These are phyloP conservation scores for Plasmopara viticola DNA, from an alignment of 352 stramenopile species.

Conservation along the genomic window DNA sequence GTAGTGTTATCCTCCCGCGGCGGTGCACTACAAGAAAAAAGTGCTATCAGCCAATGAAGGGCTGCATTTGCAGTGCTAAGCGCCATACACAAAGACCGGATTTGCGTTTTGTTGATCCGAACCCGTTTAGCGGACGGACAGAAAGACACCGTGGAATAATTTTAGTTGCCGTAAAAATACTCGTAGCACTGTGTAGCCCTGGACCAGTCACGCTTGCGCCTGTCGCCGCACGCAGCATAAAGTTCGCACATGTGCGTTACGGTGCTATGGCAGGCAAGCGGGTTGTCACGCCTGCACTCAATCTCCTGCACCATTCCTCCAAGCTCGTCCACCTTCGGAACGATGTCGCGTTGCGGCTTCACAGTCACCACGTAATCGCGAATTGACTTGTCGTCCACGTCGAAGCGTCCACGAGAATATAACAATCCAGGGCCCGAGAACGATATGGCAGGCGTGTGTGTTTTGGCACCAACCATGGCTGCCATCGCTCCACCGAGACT, in stretches of 20 bases:
- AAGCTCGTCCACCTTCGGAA: slow-evolving; percentile 76
- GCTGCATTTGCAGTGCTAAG: no score
- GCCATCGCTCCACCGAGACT: slow-evolving; percentile 81
- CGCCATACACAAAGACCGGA: no score
- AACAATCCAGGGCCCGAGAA: slow-evolving; percentile 77
- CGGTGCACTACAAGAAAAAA: no score
- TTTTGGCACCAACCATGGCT: slow-evolving; percentile 79
- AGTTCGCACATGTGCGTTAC: slow-evolving; percentile 82
- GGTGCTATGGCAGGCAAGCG: slow-evolving; percentile 78
- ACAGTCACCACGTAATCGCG: slow-evolving; percentile 84
- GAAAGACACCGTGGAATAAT: no score
- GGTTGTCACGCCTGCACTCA: slow-evolving; percentile 70
- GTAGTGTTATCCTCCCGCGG: no score
- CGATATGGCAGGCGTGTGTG: slow-evolving; percentile 68
- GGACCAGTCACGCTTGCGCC: slow-evolving; percentile 75
- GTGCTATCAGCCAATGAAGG: no score
- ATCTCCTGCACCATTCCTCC: slow-evolving; percentile 86
- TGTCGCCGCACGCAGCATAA: slow-evolving; percentile 74
- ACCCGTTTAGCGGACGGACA: no score
- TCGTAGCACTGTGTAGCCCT: slow-evolving; percentile 54
- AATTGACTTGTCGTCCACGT: slow-evolving; percentile 58
- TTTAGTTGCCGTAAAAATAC: slow-evolving; percentile 43
- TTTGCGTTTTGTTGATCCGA: no score
- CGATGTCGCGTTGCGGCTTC: slow-evolving; percentile 72
- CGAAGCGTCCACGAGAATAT: slow-evolving; percentile 75